Percentiles rank a stretch among this genome's conserved stretches.
Evolutionary conservation across 1,139 yeast species (phyloP).

Genomic region (Debaryomycetaceae sp.): DNA sequence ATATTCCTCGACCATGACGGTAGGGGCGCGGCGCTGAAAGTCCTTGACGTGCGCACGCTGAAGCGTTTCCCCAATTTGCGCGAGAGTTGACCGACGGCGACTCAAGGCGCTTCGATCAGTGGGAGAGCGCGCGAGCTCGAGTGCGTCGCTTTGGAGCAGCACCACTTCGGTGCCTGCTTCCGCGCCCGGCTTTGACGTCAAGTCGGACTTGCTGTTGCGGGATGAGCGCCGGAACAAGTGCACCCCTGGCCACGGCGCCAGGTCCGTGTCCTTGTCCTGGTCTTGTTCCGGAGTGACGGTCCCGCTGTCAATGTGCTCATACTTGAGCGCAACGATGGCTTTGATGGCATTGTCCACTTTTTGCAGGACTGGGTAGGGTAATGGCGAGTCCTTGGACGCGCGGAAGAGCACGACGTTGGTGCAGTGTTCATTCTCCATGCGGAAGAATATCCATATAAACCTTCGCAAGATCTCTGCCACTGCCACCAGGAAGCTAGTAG

Average conservation of each 20-base stretch:
- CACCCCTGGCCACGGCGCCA: too few relatives aligned
- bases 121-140: slow-evolving; percentile 4
- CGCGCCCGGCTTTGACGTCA: background rate
- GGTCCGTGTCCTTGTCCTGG: too few relatives aligned
- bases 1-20: slow-evolving; percentile 24
- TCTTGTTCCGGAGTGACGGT: too few relatives aligned
- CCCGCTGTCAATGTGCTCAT: too few relatives aligned
- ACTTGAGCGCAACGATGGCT: slow-evolving; percentile 26
- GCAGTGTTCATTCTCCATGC: slow-evolving; percentile 94
- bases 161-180: background rate
- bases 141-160: slow-evolving; percentile 6
- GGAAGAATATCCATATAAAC: slow-evolving; percentile 78
- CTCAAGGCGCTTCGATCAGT: slow-evolving; percentile 3
- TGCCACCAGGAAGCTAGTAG: slow-evolving; percentile 78
- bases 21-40: slow-evolving; percentile 54
- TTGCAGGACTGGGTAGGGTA: slow-evolving; percentile 56
- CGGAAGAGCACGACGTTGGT: slow-evolving; percentile 77
- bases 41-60: slow-evolving; percentile 81
- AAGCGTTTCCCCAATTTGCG: slow-evolving; percentile 47
- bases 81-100: slow-evolving; percentile 25
- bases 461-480: slow-evolving; percentile 73
- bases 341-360: slow-evolving; percentile 31
- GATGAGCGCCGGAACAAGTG: too few relatives aligned
- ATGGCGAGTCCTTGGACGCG: slow-evolving; percentile 76
- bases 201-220: too few relatives aligned